Conservation (phyloP, 2,329 filamentous ascomycete genomes). For the Colletotrichum cereale region DNA sequence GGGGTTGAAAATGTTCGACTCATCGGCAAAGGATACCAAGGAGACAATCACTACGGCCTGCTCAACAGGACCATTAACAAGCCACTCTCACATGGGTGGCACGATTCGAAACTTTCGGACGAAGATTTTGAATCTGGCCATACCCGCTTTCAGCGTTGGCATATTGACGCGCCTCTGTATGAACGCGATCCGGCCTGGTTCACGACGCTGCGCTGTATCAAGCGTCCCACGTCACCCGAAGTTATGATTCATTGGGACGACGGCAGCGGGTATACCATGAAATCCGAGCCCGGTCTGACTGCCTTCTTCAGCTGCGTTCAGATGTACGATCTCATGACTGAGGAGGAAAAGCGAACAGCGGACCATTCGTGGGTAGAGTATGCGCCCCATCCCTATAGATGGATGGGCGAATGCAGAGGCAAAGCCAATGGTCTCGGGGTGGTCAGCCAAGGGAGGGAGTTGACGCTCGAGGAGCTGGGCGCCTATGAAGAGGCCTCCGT, state of each 20-base stretch:
- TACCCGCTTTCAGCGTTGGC: slow-evolving; percentile 61
- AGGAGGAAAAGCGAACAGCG: slow-evolving; percentile 55
- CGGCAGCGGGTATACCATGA: slow-evolving; percentile 55
- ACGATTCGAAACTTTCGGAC: slow-evolving; percentile 48
- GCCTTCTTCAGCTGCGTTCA: slow-evolving; percentile 59
- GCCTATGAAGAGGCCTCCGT: slow-evolving; percentile 52
- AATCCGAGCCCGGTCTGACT: slow-evolving; percentile 56
- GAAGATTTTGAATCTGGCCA: slow-evolving; percentile 55
- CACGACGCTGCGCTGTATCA: slow-evolving; percentile 56
- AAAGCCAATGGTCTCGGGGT: slow-evolving; percentile 56
- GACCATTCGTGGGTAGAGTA: slow-evolving; percentile 62
- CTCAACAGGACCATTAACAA: slow-evolving; percentile 50
- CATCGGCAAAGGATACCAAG: slow-evolving; percentile 60
- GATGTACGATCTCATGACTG: slow-evolving; percentile 55
- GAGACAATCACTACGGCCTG: slow-evolving; percentile 58
- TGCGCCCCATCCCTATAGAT: slow-evolving; percentile 58
- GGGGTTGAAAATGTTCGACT: slow-evolving; percentile 58
- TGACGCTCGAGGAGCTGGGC: slow-evolving; percentile 52
- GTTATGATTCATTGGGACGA: slow-evolving; percentile 58
- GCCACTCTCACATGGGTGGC: slow-evolving; percentile 53
- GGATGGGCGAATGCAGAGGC: slow-evolving; percentile 56
- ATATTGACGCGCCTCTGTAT: slow-evolving; percentile 61
- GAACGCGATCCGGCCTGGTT: slow-evolving; percentile 56
- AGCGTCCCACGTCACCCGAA: slow-evolving; percentile 51
- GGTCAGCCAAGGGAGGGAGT: slow-evolving; percentile 53